Evolutionary conservation across 768 basidiomycete species (phyloP).

Genomic region (Leucocoprinus sp.): DNA sequence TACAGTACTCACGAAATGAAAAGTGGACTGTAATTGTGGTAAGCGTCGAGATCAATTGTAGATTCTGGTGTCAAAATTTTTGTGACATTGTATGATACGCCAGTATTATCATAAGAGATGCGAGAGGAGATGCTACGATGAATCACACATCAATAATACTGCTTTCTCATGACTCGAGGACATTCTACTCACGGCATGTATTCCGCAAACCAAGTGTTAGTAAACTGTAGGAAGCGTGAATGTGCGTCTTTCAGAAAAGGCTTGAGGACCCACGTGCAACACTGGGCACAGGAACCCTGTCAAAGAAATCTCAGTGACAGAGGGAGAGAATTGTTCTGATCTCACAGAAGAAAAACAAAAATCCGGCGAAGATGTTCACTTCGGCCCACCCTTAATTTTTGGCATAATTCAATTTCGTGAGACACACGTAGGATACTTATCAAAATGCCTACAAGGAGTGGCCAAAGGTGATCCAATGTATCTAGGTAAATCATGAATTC

Average conservation of each 20-base stretch:
- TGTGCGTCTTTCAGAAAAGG: neutral
- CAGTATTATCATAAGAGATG: constrained; percentile 55
- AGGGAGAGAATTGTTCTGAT: neutral
- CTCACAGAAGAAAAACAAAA: constrained; percentile 58
- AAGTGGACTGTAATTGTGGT: constrained; percentile 48
- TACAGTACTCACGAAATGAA: constrained; percentile 37
- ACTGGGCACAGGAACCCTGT: constrained; percentile 48
- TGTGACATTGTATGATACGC: constrained; percentile 44
- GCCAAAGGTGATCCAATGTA: constrained; percentile 47
- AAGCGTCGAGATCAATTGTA: constrained; percentile 45
- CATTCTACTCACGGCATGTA: constrained; percentile 41
- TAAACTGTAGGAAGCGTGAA: constrained; percentile 30
- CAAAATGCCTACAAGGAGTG: constrained; percentile 26
- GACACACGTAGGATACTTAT: neutral
- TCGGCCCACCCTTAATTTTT: constrained; percentile 52
- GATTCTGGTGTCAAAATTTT: constrained; percentile 42
- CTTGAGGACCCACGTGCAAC: constrained; percentile 33
- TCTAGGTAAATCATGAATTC: constrained; percentile 11
- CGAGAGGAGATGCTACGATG: constrained; percentile 43
- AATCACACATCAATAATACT: neutral
- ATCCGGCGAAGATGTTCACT: constrained; percentile 53
- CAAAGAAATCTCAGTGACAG: neutral
- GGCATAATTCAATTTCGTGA: neutral
- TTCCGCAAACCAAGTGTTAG: constrained; percentile 48
- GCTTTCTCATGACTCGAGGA: neutral